These are phyloP conservation scores for Piper longum DNA, from an alignment of 164 flowering plant species.

Conservation along the genomic window DNA sequence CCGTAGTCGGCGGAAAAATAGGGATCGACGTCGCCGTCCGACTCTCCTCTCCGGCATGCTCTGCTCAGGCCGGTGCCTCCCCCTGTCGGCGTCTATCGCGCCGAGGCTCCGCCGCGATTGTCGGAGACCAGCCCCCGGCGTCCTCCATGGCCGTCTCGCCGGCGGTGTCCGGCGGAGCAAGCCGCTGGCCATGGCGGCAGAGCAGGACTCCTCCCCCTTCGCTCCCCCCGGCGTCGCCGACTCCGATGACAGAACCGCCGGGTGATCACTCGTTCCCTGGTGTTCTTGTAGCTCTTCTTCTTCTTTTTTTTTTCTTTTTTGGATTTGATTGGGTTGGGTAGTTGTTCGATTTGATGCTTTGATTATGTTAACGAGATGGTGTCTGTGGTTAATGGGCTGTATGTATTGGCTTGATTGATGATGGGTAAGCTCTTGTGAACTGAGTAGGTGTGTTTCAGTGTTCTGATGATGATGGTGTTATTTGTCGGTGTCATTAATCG, in stretches of 20 bases:
- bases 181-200: conserved; percentile 19
- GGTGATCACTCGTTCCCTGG: conserved; percentile 17
- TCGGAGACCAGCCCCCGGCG: conserved; percentile 7
- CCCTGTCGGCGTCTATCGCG: conserved; percentile 16
- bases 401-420: background rate
- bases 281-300: background rate
- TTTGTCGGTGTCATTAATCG: too few species aligned
- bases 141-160: conserved; percentile 6
- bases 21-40: too few species aligned
- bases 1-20: too few species aligned
- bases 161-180: conserved; percentile 21
- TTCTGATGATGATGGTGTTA: too few species aligned
- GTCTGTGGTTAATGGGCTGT: background rate
- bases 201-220: conserved; percentile 36
- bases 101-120: conserved; percentile 8
- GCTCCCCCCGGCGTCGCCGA: conserved; percentile 30
- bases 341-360: background rate
- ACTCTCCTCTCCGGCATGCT: conserved; percentile 17
- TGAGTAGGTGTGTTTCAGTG: too few species aligned
- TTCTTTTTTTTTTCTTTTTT: background rate
- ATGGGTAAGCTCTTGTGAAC: too few species aligned
- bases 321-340: background rate
- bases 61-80: conserved; percentile 26
- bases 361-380: background rate
- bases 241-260: conserved; percentile 19